These are phyloP conservation scores for Saussurea involucrata DNA, from an alignment of 129 eudicot genomes.

Conservation along the genomic window DNA sequence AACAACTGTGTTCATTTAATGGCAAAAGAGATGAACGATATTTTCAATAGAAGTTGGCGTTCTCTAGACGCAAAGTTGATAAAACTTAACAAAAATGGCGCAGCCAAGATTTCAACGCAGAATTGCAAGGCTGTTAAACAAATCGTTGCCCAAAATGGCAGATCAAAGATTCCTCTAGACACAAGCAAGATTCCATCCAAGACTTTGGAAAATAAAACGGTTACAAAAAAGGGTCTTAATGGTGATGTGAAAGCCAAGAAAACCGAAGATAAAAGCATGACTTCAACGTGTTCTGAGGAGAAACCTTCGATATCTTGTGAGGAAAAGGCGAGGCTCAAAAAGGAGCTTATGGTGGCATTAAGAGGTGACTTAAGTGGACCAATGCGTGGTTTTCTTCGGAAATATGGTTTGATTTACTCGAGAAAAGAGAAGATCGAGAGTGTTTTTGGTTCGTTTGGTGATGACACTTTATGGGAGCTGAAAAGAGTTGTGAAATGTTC, in stretches of 20 bases:
- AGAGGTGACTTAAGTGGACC: constrained; percentile 37
- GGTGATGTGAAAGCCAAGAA: constrained; percentile 14
- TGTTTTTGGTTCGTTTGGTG: constrained; percentile 34
- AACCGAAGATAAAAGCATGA: constrained; percentile 12
- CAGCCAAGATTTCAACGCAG: neutral
- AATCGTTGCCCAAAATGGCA: neutral
- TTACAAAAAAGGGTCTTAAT: neutral
- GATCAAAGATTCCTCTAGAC: constrained; percentile 1
- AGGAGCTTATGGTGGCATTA: constrained; percentile 23
- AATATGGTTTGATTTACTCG: constrained; percentile 29
- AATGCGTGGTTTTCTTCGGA: constrained; percentile 30
- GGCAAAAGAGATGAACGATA: constrained; percentile 45
- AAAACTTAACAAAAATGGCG: neutral
- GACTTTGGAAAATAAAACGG: constrained; percentile 8
- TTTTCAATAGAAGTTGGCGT: constrained; percentile 50
- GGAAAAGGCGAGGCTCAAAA: constrained; percentile 44
- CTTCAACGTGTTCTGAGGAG: constrained; percentile 12
- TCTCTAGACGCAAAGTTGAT: constrained; percentile 31
- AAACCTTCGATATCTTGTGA: constrained; percentile 26
- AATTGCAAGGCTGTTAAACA: neutral
- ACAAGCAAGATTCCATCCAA: constrained; percentile 7
- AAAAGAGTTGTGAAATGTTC: constrained; percentile 37
- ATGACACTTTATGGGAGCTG: constrained; percentile 37
- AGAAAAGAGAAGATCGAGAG: constrained; percentile 31
- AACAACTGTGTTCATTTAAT: constrained; percentile 27